Percentiles rank a stretch among this genome's conserved stretches.
phyloP scores from a whole-genome alignment of 140 eudicot genomes.

The Artemisia princeps region DNA sequence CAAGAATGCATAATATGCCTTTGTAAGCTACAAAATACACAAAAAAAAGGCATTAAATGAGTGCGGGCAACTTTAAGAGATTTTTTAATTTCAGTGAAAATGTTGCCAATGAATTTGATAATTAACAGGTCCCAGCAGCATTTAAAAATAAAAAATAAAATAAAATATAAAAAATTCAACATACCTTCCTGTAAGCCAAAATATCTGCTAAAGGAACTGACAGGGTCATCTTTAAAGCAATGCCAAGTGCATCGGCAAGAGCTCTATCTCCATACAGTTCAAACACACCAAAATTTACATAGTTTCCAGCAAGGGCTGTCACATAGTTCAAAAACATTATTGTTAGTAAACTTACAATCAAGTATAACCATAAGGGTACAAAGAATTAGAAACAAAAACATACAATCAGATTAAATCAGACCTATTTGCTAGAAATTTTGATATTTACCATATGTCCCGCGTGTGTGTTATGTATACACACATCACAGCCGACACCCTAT shows the following conservation, averaged over 20 bases:
- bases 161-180: neutral
- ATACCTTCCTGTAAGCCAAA: slow-evolving; percentile 86
- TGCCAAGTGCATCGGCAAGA: slow-evolving; percentile 87
- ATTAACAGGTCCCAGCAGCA: neutral
- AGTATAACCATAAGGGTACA: slow-evolving; percentile 1
- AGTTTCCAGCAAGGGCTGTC: slow-evolving; percentile 90
- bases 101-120: neutral
- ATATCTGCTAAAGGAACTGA: slow-evolving; percentile 88
- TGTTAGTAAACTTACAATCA: slow-evolving; percentile 12
- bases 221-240: slow-evolving; percentile 72
- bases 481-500: neutral
- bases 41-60: slow-evolving; percentile 2
- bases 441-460: neutral
- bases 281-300: slow-evolving; percentile 93
- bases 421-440: neutral
- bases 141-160: too few species aligned
- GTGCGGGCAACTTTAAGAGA: neutral
- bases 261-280: slow-evolving; percentile 98
- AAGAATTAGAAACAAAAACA: neutral
- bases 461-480: slow-evolving; percentile 1
- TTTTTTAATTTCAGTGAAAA: neutral
- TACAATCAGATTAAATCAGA: neutral
- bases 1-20: slow-evolving; percentile 80
- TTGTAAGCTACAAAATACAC: slow-evolving; percentile 55
- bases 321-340: slow-evolving; percentile 12